phyloP scores from a whole-genome alignment of 352 stramenopile genomes.

The Aphanomyces euteiches region DNA sequence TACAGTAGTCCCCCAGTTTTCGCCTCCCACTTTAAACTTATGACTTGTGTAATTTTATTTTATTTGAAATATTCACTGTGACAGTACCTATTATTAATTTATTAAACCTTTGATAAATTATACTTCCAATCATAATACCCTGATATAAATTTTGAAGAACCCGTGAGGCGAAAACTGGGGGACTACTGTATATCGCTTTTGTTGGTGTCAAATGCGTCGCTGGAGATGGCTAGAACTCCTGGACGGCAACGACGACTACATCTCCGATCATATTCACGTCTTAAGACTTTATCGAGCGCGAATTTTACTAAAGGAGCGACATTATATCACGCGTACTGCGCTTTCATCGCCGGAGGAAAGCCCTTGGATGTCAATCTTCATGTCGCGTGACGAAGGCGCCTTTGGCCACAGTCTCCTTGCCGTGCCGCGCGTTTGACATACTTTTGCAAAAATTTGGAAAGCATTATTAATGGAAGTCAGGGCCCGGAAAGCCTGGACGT shows the following conservation, averaged over 20 bases:
- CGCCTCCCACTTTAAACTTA: no score
- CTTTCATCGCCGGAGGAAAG: not conserved
- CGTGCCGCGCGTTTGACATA: not conserved
- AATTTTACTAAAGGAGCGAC: not conserved
- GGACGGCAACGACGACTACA: not conserved
- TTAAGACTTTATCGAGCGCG: not conserved
- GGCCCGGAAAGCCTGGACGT: conserved; percentile 3
- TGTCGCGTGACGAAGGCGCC: not conserved
- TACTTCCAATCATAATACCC: no score
- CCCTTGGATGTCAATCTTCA: conserved; percentile 8
- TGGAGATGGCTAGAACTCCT: not conserved
- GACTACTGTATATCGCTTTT: not conserved
- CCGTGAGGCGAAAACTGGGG: not conserved
- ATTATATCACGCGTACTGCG: not conserved
- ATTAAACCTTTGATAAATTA: no score
- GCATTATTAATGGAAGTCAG: not conserved
- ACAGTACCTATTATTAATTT: no score
- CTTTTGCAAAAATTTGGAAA: not conserved
- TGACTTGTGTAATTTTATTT: no score
- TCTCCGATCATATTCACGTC: not conserved
- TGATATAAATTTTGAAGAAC: no score
- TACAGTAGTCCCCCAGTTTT: no score
- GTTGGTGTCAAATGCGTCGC: not conserved
- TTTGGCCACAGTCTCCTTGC: not conserved
- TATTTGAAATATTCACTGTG: no score